Conservation (phyloP, 768 basidiomycete genomes). For the Pleurotus tuoliensis region DNA sequence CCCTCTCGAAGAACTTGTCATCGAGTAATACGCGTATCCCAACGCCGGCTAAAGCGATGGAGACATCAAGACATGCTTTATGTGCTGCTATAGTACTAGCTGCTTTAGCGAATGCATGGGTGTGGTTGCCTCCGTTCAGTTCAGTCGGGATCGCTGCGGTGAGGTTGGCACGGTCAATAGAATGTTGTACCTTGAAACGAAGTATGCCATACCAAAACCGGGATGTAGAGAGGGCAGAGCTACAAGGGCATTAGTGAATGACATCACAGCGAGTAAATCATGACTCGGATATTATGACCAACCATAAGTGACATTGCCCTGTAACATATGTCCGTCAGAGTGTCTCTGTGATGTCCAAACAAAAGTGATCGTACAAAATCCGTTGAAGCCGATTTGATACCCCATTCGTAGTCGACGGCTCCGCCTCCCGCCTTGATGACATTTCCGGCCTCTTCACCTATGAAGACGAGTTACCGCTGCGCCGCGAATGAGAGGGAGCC, state of each 20-base stretch:
- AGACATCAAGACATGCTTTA: slow-evolving; percentile 59
- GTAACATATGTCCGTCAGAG: neutral
- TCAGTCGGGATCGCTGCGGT: slow-evolving; percentile 70
- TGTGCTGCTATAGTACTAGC: slow-evolving; percentile 62
- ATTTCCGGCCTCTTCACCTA: slow-evolving; percentile 64
- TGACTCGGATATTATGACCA: slow-evolving; percentile 9
- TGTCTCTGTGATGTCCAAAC: neutral
- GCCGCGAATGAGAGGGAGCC: neutral
- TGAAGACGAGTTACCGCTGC: neutral
- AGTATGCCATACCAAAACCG: slow-evolving; percentile 51
- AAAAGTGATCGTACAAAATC: slow-evolving; percentile 61
- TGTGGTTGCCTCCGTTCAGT: slow-evolving; percentile 74
- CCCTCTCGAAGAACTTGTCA: slow-evolving; percentile 56
- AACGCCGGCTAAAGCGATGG: slow-evolving; percentile 67
- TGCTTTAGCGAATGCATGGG: slow-evolving; percentile 58
- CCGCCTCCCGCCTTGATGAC: slow-evolving; percentile 61
- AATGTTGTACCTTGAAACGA: neutral
- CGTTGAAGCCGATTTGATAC: slow-evolving; percentile 70
- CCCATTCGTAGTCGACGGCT: slow-evolving; percentile 58
- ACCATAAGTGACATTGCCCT: slow-evolving; percentile 82
- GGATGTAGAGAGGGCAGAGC: slow-evolving; percentile 71
- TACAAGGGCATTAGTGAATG: slow-evolving; percentile 14
- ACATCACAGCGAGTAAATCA: neutral
- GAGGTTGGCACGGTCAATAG: neutral
- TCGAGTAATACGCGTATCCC: slow-evolving; percentile 72